A percentile compares a stretch with the other conserved stretches of the same genome.
phyloP scores from a whole-genome alignment of 139 green algal species.

The Auxenochlorella pyrenoidosa region DNA sequence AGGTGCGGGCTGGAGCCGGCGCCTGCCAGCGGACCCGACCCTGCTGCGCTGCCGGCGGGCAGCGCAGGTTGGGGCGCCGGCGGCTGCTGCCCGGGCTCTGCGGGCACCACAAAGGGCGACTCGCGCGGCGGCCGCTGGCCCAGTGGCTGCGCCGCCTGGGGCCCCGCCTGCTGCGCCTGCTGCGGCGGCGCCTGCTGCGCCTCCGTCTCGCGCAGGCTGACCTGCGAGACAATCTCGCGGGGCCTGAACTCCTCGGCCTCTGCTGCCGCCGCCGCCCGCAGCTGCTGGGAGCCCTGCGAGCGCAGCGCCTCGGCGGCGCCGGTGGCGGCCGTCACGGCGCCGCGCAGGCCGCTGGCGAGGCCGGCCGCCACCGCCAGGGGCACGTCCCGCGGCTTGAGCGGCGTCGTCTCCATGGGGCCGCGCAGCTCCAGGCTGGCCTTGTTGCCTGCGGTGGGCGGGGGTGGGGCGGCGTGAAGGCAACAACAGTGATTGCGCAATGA shows the following conservation, averaged over 20 bases:
- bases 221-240: not conserved
- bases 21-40: not conserved
- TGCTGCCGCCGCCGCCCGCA: not conserved
- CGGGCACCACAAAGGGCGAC: not conserved
- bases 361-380: not conserved
- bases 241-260: not conserved
- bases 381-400: not conserved
- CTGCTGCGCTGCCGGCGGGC: not conserved
- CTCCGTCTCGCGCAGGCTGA: not conserved
- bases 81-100: not conserved
- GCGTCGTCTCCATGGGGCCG: constrained; percentile 2
- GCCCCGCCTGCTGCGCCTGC: not conserved
- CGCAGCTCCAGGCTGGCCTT: constrained; percentile 41
- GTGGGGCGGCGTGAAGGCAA: not conserved
- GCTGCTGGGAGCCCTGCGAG: no score
- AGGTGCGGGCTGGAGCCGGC: not conserved
- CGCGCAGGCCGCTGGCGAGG: not conserved
- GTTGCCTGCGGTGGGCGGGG: constrained; percentile 4
- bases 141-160: not conserved
- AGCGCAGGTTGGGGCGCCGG: not conserved
- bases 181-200: not conserved
- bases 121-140: not conserved
- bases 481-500: no score
- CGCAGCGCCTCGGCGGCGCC: not conserved
- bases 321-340: not conserved